Percentiles rank a stretch among this genome's conserved stretches.
Evolutionary conservation across 495 filamentous ascomycete species (phyloP).

Genomic region (Penicillium soppii): DNA sequence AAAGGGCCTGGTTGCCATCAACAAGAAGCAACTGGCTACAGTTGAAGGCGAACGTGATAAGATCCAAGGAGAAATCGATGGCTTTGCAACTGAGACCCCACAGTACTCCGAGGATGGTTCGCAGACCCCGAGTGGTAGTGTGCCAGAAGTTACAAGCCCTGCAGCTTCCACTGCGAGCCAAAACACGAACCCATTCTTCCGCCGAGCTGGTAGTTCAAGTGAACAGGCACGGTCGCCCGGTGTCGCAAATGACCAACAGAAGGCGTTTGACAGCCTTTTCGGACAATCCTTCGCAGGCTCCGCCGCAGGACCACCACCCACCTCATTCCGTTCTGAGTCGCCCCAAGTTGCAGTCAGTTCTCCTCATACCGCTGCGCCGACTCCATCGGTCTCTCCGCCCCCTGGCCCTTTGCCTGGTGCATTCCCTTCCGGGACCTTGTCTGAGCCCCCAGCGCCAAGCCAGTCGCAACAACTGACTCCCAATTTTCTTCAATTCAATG

Average conservation of each 20-base stretch:
- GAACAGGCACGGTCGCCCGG: conserved; percentile 57
- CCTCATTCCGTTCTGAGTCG: conserved; percentile 67
- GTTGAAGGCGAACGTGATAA: conserved; percentile 85
- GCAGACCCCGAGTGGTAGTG: conserved; percentile 41
- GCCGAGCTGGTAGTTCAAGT: conserved; percentile 61
- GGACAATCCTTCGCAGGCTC: conserved; percentile 65
- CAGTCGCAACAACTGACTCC: conserved; percentile 73
- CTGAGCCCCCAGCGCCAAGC: conserved; percentile 58
- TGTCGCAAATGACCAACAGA: conserved; percentile 51
- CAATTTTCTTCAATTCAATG: conserved; percentile 64
- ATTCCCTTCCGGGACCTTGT: conserved; percentile 27
- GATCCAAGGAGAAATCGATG: conserved; percentile 73
- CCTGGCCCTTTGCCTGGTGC: conserved; percentile 39
- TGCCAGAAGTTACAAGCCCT: conserved; percentile 56
- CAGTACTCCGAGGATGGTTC: conserved; percentile 35
- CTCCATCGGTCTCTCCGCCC: conserved; percentile 63
- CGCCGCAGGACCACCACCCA: conserved; percentile 48
- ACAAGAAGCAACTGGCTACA: conserved; percentile 93
- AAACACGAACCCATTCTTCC: conserved; percentile 87
- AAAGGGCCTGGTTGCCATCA: conserved; percentile 93
- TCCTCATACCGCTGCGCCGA: conserved; percentile 47
- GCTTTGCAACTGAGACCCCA: conserved; percentile 57
- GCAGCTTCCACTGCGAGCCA: conserved; percentile 72
- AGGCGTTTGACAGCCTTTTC: conserved; percentile 87
- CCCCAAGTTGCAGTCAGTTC: conserved; percentile 34